Conservation (phyloP, 73 alveolate species). For the Paramecium tetraurelia region DNA sequence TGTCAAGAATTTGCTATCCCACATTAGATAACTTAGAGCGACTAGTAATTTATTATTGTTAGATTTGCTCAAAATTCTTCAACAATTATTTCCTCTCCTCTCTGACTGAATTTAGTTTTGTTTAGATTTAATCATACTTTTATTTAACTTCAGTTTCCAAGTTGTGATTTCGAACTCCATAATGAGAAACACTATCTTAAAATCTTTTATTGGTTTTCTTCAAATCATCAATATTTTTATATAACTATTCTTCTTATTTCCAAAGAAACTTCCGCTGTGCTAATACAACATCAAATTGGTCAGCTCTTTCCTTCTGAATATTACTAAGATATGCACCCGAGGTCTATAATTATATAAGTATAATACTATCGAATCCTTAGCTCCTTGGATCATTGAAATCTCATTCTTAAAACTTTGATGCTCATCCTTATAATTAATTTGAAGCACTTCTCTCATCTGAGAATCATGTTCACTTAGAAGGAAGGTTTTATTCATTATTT, state of each 20-base stretch:
- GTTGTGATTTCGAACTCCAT: neutral
- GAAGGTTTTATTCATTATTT: neutral
- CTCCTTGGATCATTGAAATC: neutral
- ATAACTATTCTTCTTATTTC: conserved; percentile 1
- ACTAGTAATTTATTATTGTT: neutral
- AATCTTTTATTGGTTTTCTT: neutral
- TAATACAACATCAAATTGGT: neutral
- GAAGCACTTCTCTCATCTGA: neutral
- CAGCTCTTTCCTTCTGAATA: neutral
- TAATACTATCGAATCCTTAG: neutral
- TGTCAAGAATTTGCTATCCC: neutral
- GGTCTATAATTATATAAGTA: neutral
- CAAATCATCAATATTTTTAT: neutral
- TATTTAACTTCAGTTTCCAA: neutral
- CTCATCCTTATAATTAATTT: neutral
- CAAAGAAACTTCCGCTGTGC: neutral
- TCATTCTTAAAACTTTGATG: neutral
- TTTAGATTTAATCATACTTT: neutral
- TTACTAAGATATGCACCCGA: neutral
- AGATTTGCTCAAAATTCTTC: neutral
- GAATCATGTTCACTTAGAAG: neutral
- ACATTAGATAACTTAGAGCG: neutral
- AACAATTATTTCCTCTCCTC: neutral
- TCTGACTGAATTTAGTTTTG: neutral
- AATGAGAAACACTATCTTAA: conserved; percentile 9